A percentile compares a stretch with the other conserved stretches of the same genome.
phyloP scores from a whole-genome alignment of 345 rosid species.

The Brassica napus region DNA sequence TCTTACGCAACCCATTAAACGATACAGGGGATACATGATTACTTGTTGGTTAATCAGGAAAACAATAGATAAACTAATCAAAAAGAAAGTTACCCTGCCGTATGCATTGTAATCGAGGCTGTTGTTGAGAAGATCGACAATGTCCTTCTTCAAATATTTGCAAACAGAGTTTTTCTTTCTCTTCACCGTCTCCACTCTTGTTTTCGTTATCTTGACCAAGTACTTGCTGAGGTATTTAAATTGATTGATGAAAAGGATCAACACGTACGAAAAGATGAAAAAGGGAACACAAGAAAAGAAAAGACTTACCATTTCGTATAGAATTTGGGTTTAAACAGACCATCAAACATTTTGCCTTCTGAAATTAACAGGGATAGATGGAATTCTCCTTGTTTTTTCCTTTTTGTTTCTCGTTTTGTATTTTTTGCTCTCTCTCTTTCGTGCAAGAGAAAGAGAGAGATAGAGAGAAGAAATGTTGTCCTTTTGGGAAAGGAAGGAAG shows the following conservation, averaged over 20 bases:
- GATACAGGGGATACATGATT: not conserved
- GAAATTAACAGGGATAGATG: not conserved
- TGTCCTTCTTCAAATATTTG: conserved; percentile 72
- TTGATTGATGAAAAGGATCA: not conserved
- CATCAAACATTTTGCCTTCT: conserved; percentile 26
- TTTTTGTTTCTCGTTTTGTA: not conserved
- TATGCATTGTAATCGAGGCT: conserved; percentile 70
- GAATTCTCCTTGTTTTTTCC: not conserved
- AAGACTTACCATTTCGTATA: conserved; percentile 35
- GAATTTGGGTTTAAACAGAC: conserved; percentile 35
- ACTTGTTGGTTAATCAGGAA: not conserved
- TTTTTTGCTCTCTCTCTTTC: conserved; percentile 34
- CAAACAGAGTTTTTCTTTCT: conserved; percentile 68
- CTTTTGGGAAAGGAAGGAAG: conserved; percentile 11
- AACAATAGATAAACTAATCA: not conserved
- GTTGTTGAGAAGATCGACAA: conserved; percentile 72
- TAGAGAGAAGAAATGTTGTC: conserved; percentile 35
- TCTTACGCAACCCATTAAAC: conserved; percentile 6
- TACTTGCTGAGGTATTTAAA: conserved; percentile 50
- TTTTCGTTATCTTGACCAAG: conserved; percentile 54
- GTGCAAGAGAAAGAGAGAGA: conserved; percentile 39
- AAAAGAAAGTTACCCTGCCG: conserved; percentile 56
- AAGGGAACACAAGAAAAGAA: not conserved
- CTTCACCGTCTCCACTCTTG: conserved; percentile 63
- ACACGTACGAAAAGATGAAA: not conserved